A percentile compares a stretch with the other conserved stretches of the same genome.
Evolutionary conservation across 2,329 filamentous ascomycete genomes (phyloP).

Genomic region (Aspergillus luchuensis): DNA sequence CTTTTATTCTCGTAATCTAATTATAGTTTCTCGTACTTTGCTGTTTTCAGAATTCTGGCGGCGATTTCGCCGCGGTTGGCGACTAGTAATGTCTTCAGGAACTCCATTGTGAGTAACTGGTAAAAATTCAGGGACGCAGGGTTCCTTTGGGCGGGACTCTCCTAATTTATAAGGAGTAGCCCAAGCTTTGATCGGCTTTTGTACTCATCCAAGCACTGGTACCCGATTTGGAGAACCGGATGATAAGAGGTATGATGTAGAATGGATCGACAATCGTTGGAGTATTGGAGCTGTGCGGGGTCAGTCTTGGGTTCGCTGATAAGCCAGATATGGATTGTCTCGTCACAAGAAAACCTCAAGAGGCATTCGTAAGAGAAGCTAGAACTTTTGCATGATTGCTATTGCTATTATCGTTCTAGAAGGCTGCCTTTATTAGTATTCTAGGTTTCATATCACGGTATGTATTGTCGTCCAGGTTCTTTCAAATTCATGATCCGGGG

Average conservation of each 20-base stretch:
- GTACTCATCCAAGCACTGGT: background rate
- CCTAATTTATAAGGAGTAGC: background rate
- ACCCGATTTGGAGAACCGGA: background rate
- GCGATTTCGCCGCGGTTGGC: conserved; percentile 65
- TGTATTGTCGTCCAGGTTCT: background rate
- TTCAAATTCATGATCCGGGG: background rate
- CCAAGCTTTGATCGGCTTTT: background rate
- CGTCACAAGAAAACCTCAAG: background rate
- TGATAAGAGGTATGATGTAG: conserved; percentile 3
- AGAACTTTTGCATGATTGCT: background rate
- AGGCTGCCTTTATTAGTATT: too few relatives aligned
- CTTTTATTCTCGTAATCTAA: background rate
- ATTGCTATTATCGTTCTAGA: too few relatives aligned
- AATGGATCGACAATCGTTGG: background rate
- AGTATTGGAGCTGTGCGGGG: background rate
- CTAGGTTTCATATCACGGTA: background rate
- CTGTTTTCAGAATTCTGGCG: conserved; percentile 55
- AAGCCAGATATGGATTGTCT: background rate
- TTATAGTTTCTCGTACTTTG: conserved; percentile 34
- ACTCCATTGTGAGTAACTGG: conserved; percentile 30
- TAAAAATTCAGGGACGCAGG: too few relatives aligned
- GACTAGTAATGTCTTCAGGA: conserved; percentile 56
- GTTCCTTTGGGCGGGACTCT: background rate
- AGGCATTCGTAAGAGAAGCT: background rate
- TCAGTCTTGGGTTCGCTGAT: background rate